Percentiles rank a stretch among this genome's conserved stretches.
phyloP scores from a whole-genome alignment of 169 alveolate species.

The Plasmodium vivax region DNA sequence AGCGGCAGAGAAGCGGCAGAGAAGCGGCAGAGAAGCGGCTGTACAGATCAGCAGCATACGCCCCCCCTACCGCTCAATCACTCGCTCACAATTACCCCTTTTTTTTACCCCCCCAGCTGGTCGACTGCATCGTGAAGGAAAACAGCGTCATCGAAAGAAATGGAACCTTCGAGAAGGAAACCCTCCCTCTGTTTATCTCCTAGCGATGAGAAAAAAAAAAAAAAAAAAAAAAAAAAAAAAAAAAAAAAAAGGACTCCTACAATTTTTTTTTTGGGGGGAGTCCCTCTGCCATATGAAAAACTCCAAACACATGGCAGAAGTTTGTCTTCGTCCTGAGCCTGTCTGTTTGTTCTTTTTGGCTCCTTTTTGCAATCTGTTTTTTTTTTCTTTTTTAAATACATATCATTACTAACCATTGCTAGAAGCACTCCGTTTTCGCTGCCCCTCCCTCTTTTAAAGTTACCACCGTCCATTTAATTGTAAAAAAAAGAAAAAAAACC shows the following conservation, averaged over 20 bases:
- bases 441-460: not conserved
- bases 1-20: too few species aligned
- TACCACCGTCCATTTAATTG: not conserved
- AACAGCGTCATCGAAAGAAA: slow-evolving; percentile 38
- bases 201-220: not conserved
- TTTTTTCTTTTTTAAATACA: slow-evolving; percentile 1
- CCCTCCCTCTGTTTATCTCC: slow-evolving; percentile 56
- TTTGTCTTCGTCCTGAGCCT: not conserved
- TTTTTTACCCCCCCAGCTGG: slow-evolving; percentile 14
- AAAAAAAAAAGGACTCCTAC: not conserved
- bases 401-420: not conserved
- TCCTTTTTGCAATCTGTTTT: not conserved
- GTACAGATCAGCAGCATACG: too few species aligned
- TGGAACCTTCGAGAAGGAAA: slow-evolving; percentile 52
- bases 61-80: not conserved
- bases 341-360: not conserved
- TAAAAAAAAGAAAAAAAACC: not conserved
- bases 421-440: not conserved
- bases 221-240: too few species aligned
- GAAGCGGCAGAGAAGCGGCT: too few species aligned
- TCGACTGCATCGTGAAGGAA: slow-evolving; percentile 49
- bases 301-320: not conserved
- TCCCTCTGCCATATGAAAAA: not conserved
- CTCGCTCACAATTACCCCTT: not conserved
- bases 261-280: slow-evolving; percentile 4